A percentile compares a stretch with the other conserved stretches of the same genome.
Evolutionary conservation across 1,284 basidiomycete genomes (phyloP).

Genomic region (Cutaneotrichosporon spelunceum): DNA sequence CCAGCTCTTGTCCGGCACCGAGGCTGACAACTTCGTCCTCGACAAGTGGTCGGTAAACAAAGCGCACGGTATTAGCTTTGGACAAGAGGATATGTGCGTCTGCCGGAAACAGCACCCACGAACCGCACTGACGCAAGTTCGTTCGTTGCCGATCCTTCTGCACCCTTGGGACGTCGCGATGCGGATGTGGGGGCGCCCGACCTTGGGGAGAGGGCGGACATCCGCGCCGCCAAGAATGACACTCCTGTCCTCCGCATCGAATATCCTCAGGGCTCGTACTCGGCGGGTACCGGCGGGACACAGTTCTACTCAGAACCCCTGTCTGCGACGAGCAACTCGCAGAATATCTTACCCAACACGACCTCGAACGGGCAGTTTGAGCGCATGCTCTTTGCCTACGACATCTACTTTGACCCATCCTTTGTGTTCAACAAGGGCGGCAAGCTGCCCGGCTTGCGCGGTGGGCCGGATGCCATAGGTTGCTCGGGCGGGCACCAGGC

Average conservation of each 20-base stretch:
- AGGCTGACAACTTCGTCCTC: conserved; percentile 39
- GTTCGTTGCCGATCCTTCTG: conserved; percentile 33
- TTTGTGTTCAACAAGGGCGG: conserved; percentile 41
- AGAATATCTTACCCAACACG: conserved; percentile 18
- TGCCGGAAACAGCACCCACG: background rate
- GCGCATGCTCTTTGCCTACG: conserved; percentile 44
- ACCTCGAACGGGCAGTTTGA: conserved; percentile 40
- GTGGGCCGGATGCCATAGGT: conserved; percentile 41
- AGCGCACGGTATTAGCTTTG: conserved; percentile 34
- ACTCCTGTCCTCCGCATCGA: conserved; percentile 41
- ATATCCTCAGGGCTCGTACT: conserved; percentile 49
- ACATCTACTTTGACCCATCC: conserved; percentile 40
- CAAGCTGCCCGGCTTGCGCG: conserved; percentile 52
- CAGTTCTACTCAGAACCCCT: conserved; percentile 49
- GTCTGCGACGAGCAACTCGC: conserved; percentile 20
- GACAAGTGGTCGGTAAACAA: conserved; percentile 37
- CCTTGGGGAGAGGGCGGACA: conserved; percentile 23
- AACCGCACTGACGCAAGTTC: conserved; percentile 22
- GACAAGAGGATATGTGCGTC: conserved; percentile 34
- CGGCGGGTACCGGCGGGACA: conserved; percentile 47
- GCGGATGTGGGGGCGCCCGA: background rate
- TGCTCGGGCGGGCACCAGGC: conserved; percentile 50
- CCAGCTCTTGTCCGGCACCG: conserved; percentile 23
- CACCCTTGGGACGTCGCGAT: background rate
- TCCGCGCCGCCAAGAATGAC: conserved; percentile 15